Conservation (phyloP, 164 flowering plant species). For the Saururus chinensis region DNA sequence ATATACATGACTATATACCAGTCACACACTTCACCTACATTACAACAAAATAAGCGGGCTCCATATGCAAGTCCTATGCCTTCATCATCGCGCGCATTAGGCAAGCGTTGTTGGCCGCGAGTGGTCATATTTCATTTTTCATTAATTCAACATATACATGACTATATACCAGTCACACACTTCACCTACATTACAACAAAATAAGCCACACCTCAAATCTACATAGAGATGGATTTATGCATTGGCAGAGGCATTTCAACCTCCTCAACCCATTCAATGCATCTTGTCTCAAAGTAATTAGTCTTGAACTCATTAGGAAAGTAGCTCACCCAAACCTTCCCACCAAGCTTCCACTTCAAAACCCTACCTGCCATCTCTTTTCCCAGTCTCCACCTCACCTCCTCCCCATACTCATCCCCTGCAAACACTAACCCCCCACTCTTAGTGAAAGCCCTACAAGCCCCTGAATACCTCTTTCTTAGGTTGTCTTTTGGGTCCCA, state of each 20-base stretch:
- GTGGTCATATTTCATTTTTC: no score
- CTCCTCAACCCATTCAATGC: constrained; percentile 81
- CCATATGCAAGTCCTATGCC: no score
- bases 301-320: constrained; percentile 44
- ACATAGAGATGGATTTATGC: no score
- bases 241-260: constrained; percentile 61
- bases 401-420: constrained; percentile 59
- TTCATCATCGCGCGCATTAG: no score
- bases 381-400: constrained; percentile 68
- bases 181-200: no score
- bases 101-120: no score
- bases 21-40: no score
- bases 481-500: constrained; percentile 12
- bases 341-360: constrained; percentile 87
- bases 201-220: no score
- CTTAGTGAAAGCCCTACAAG: constrained; percentile 38
- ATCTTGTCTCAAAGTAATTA: constrained; percentile 54
- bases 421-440: constrained; percentile 56
- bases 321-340: constrained; percentile 67
- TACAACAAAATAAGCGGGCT: no score
- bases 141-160: no score
- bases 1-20: no score
- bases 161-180: no score
- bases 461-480: constrained; percentile 29
- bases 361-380: constrained; percentile 88